phyloP scores from a whole-genome alignment of 2,329 filamentous ascomycete genomes.

The Pochonia chlamydosporia region DNA sequence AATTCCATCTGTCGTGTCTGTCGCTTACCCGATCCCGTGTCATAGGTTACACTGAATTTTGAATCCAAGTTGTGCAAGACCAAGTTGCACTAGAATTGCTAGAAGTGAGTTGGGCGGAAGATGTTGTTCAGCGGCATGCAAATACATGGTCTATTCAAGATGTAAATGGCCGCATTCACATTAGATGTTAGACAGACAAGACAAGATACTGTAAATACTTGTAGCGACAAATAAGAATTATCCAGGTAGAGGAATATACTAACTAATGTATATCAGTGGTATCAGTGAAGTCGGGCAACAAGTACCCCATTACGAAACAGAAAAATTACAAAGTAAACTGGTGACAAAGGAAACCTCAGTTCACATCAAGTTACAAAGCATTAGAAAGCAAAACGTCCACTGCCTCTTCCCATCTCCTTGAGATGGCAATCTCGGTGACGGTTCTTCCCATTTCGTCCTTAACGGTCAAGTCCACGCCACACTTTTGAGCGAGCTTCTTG shows the following conservation, averaged over 20 bases:
- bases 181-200: no score
- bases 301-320: neutral
- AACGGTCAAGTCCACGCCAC: constrained; percentile 44
- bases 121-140: no score
- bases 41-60: no score
- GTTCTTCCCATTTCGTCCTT: constrained; percentile 48
- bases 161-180: no score
- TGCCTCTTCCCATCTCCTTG: constrained; percentile 54
- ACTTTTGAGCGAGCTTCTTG: constrained; percentile 42
- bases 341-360: neutral
- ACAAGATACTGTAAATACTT: no score
- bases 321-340: neutral
- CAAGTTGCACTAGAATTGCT: no score
- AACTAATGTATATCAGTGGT: neutral
- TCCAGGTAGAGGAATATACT: neutral
- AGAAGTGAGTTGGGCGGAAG: no score
- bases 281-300: neutral
- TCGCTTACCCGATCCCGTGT: no score
- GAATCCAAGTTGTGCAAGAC: no score
- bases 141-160: no score
- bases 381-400: constrained; percentile 41
- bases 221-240: neutral
- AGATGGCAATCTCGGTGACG: constrained; percentile 52
- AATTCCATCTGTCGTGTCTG: no score
- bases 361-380: constrained; percentile 4